Base-by-base conservation (phyloP, 257 asterid genomes). In the Salvia miltiorrhiza region DNA sequence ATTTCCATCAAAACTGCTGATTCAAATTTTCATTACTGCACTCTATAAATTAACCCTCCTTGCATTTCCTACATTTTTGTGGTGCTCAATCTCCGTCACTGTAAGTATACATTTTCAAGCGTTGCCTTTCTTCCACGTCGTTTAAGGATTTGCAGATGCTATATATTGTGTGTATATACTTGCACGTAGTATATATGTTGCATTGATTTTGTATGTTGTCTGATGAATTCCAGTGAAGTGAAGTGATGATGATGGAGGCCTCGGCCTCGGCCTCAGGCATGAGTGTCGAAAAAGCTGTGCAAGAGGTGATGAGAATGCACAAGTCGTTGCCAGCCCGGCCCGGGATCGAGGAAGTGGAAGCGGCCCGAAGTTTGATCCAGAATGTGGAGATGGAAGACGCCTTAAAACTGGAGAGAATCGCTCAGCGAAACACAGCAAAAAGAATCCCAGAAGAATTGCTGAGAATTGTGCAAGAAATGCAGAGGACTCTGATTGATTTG, bases 271-370 rank as follows among this genome's bases (percentile, higher is more conserved):
- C n/a, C 83, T 63, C 79, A 5, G 76, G 47, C 70, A 72, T 73
- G 83, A 74, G 82, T 10, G 43, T 71, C 19, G 97, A 88, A 20
- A 86, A 74, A 14, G 88, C 86, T 3, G 97, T 92, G 59, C 86
- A 77, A 37, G 87, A 87, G 80, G 81, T 90, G 48, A 90, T 86
- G 97, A 80, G 80, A 64, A 67, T 83, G 68, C 97, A 90, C 71
- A 81, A 85, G 78, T 86, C 88, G 68, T 52, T 92, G 49, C 97
- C 97, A 40, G 47, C 77, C 7, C 78, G 97, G 72, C 98, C 98
- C 9, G 87, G 79, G 21, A 81, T 90, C 50, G 98, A 90, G 47
- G 98, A 90, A 41, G 84, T 92, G 0, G 90, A 82, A 75, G 98
- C 88, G 0, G 95, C 97, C 3, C 79, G 74, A 52, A 55, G 39